Conservation (phyloP, 192 early-diverging fungal genomes). For the Coemansia sp. region DNA sequence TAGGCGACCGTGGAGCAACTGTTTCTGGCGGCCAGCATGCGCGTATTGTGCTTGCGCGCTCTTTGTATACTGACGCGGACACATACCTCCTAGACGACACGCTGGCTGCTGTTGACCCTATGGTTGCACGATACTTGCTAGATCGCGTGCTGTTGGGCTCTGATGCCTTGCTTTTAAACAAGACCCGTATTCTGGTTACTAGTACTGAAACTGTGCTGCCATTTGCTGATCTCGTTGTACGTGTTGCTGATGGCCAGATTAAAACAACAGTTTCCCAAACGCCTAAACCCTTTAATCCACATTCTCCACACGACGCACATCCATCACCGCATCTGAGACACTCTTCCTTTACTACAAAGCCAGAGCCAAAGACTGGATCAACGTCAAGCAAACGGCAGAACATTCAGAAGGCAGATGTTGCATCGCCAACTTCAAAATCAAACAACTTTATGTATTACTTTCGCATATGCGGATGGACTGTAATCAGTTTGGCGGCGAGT, state of each 20-base stretch:
- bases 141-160: constrained; percentile 48
- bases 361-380: not conserved
- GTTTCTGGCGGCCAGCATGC: constrained; percentile 79
- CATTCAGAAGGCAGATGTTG: too few relatives aligned
- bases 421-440: too few relatives aligned
- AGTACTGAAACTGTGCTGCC: not conserved
- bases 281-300: not conserved
- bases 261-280: not conserved
- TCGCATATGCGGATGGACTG: constrained; percentile 6
- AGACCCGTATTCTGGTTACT: constrained; percentile 82
- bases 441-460: constrained; percentile 14
- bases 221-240: constrained; percentile 9
- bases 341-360: too few relatives aligned
- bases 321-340: too few relatives aligned
- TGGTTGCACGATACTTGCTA: constrained; percentile 63
- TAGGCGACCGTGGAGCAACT: constrained; percentile 30
- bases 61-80: constrained; percentile 67
- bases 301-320: not conserved
- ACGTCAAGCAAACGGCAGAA: not conserved
- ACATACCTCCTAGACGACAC: constrained; percentile 81
- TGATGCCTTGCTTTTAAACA: constrained; percentile 51
- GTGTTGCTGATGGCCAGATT: constrained; percentile 5
- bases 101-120: constrained; percentile 76
- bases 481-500: not conserved
- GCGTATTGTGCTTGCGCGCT: constrained; percentile 71